Conservation (phyloP, 2,329 filamentous ascomycete genomes). For the Ceratocystis variospora region DNA sequence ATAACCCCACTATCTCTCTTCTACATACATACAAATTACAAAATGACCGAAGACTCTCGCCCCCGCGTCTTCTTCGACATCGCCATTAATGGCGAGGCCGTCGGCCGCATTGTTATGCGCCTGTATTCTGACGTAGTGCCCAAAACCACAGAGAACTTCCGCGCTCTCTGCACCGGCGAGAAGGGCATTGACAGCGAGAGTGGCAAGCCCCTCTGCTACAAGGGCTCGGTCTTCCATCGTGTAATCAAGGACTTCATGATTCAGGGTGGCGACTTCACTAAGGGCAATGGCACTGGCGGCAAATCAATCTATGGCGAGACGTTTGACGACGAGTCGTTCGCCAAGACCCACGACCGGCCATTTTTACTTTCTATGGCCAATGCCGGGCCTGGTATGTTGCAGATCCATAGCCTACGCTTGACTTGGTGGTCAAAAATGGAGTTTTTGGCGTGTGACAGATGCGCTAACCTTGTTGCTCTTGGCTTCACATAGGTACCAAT, state of each 20-base stretch:
- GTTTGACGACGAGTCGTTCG: constrained; percentile 94
- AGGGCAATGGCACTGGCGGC: constrained; percentile 84
- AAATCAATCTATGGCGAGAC: constrained; percentile 97
- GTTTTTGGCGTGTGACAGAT: not conserved
- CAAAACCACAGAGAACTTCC: constrained; percentile 95
- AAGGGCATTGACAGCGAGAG: constrained; percentile 62
- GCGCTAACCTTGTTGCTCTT: constrained; percentile 16
- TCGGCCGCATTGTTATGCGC: constrained; percentile 76
- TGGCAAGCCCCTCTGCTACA: constrained; percentile 83
- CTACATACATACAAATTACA: constrained; percentile 15
- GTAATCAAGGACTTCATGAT: constrained; percentile 99
- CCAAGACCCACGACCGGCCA: constrained; percentile 77
- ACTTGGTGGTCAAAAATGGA: not conserved
- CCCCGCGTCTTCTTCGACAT: constrained; percentile 90
- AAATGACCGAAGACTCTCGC: constrained; percentile 36
- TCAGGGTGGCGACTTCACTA: constrained; percentile 93
- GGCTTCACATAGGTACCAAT: constrained; percentile 54
- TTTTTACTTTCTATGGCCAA: constrained; percentile 98
- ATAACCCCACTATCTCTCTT: constrained; percentile 13
- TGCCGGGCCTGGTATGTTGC: constrained; percentile 63
- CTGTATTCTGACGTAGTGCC: constrained; percentile 66
- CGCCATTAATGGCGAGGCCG: constrained; percentile 56
- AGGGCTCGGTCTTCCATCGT: constrained; percentile 83
- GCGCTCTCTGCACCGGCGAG: constrained; percentile 84
- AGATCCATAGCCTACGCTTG: not conserved